phyloP scores from a whole-genome alignment of 441 rosid species.

The Eutrema salsugineum region DNA sequence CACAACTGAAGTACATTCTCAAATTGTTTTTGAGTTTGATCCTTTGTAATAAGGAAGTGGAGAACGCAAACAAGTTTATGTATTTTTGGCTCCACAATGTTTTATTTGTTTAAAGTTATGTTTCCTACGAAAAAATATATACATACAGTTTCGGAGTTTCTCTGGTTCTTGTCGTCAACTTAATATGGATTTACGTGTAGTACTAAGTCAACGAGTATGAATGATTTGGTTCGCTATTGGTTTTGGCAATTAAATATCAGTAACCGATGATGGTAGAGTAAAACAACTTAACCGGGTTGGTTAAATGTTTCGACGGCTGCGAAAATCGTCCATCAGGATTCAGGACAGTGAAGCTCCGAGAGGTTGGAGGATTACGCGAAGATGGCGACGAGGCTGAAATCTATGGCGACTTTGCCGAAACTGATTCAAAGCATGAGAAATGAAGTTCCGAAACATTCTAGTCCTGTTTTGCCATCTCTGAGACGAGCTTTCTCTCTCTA shows the following conservation, averaged over 20 bases:
- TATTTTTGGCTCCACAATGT: neutral
- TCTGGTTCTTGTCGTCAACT: neutral
- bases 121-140: neutral
- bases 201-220: neutral
- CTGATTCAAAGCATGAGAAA: conserved; percentile 55
- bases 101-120: neutral
- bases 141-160: neutral
- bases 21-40: neutral
- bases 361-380: neutral
- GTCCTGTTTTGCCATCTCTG: conserved; percentile 57
- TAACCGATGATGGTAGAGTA: neutral
- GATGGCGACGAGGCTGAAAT: conserved; percentile 53
- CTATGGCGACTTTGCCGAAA: conserved; percentile 47
- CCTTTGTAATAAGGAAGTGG: conserved; percentile 27
- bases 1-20: conserved; percentile 1
- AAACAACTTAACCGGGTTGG: neutral
- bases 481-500: conserved; percentile 90
- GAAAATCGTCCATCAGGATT: neutral
- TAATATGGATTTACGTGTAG: no score
- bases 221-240: neutral
- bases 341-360: neutral
- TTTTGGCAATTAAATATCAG: neutral
- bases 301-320: neutral
- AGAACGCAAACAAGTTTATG: neutral
- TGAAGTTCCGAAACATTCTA: conserved; percentile 35